These are phyloP conservation scores for Fusarium ramigenum DNA, from an alignment of 2,329 filamentous ascomycete species.

Conservation along the genomic window DNA sequence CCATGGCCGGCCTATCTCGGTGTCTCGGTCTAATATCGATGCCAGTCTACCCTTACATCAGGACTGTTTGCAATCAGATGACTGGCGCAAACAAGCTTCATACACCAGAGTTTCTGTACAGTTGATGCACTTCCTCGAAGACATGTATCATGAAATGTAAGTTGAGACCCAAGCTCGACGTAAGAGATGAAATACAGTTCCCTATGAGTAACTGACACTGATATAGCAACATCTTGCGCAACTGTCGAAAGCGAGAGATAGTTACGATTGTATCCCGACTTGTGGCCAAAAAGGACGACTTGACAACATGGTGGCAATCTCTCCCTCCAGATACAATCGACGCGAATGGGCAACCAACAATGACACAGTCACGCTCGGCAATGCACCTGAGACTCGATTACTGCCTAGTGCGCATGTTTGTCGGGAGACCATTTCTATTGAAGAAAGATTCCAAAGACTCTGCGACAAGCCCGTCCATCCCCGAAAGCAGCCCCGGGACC, in stretches of 20 bases:
- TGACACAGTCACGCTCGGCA: background rate
- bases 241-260: background rate
- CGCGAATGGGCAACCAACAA: background rate
- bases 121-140: background rate
- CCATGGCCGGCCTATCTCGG: background rate
- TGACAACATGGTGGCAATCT: background rate
- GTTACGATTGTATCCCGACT: background rate
- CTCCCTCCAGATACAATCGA: background rate
- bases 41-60: background rate
- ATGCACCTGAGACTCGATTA: slow-evolving; percentile 1
- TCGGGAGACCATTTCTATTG: background rate
- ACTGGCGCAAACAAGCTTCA: background rate
- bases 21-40: slow-evolving; percentile 6
- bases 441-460: background rate
- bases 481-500: background rate
- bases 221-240: background rate
- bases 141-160: slow-evolving; percentile 5
- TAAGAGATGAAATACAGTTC: background rate
- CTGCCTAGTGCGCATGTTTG: background rate
- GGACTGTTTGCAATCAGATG: background rate
- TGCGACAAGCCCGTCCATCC: background rate
- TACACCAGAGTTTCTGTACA: background rate
- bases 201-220: background rate
- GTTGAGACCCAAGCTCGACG: background rate
- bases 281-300: background rate